Conservation (phyloP, 768 basidiomycete genomes). For the Phanerochaete carnosa region DNA sequence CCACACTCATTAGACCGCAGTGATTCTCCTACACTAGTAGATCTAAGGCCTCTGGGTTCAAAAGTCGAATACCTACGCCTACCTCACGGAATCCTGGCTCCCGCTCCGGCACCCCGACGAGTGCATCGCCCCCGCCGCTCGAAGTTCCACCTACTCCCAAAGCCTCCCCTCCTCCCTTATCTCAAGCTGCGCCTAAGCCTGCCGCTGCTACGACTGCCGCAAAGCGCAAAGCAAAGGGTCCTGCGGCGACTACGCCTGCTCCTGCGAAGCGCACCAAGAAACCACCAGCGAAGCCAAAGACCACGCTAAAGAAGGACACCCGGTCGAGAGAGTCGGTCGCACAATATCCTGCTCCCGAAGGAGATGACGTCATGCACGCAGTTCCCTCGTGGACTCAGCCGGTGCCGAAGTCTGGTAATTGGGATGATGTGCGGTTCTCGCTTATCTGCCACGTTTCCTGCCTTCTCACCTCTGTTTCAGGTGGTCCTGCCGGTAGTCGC, state of each 20-base stretch:
- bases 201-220: constrained; percentile 17
- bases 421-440: constrained; percentile 70
- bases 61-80: constrained; percentile 23
- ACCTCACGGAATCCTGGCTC: constrained; percentile 28
- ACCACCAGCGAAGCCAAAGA: constrained; percentile 26
- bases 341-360: constrained; percentile 60
- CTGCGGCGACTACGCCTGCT: constrained; percentile 36
- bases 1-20: constrained; percentile 21
- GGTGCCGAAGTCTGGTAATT: constrained; percentile 62
- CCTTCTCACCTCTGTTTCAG: constrained; percentile 31
- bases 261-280: constrained; percentile 40
- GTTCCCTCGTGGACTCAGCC: constrained; percentile 85
- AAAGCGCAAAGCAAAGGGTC: constrained; percentile 47
- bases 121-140: not conserved
- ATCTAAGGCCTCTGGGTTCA: constrained; percentile 16
- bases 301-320: constrained; percentile 38
- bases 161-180: constrained; percentile 5
- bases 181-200: constrained; percentile 8
- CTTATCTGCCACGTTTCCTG: constrained; percentile 9
- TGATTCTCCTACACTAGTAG: constrained; percentile 17
- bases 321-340: constrained; percentile 55
- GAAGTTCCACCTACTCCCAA: constrained; percentile 35
- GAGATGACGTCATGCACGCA: constrained; percentile 62
- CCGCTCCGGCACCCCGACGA: not conserved
- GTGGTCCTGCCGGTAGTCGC: constrained; percentile 85